These are phyloP conservation scores for Crassisporium funariophilum DNA, from an alignment of 768 basidiomycete species.

Conservation along the genomic window DNA sequence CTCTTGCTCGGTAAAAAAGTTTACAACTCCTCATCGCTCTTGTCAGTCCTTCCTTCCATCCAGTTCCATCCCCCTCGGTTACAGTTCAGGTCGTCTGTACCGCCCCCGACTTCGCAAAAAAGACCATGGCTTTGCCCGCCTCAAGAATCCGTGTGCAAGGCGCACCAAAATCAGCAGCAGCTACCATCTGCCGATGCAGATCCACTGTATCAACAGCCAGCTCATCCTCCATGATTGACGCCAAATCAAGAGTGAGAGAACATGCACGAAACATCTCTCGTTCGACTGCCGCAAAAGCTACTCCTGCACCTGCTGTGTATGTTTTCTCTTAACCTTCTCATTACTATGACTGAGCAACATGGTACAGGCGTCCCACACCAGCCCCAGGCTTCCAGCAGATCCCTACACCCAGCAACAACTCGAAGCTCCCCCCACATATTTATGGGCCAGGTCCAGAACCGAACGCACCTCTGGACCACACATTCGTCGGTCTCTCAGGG, in stretches of 20 bases:
- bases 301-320: constrained; percentile 64
- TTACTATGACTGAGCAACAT: constrained; percentile 4
- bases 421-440: constrained; percentile 34
- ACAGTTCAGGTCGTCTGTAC: constrained; percentile 3
- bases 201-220: constrained; percentile 21
- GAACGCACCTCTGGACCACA: constrained; percentile 64
- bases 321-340: constrained; percentile 21
- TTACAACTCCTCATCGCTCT: not conserved
- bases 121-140: constrained; percentile 29
- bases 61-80: constrained; percentile 5
- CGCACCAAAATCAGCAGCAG: constrained; percentile 18
- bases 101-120: not conserved
- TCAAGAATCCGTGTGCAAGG: constrained; percentile 24
- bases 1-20: constrained; percentile 3
- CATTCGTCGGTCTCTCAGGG: constrained; percentile 92
- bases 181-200: constrained; percentile 24
- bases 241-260: constrained; percentile 78
- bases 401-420: constrained; percentile 38
- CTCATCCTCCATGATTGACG: constrained; percentile 63
- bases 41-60: not conserved
- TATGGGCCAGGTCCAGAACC: constrained; percentile 42
- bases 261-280: constrained; percentile 77
- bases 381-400: constrained; percentile 54
- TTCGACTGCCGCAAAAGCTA: constrained; percentile 60
- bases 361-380: constrained; percentile 60